Base-by-base conservation (phyloP, 257 asterid genomes). In the Echites panduratus region DNA sequence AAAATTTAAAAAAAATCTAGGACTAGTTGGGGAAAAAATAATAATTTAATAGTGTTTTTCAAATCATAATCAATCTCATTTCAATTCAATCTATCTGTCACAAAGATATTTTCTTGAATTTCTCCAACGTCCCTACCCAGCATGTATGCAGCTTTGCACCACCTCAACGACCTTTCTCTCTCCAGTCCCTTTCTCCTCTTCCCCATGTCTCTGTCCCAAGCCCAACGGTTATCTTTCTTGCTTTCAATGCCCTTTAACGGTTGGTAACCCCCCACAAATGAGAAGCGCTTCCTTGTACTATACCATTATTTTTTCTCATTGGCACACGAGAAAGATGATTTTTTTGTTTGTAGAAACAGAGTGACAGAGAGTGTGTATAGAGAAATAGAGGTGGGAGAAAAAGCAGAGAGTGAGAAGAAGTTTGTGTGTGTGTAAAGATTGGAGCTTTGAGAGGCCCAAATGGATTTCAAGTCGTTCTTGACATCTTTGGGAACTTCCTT, bases 401-500 rank as follows among this genome's bases (percentile, higher is more conserved):
- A 32, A 63, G 63, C 1, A 71, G 57, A 56, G 50, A 45, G 56
- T 9, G 70, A 27, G 4, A 5, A 44, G 17, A 32, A 32, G 38
- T 32, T 32, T 32, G 1, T 32, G 16, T 48, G 64, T 41, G 67
- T 9, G 53, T 32, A 48, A 32, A 50, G 61, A 24, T 58, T 24
- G 54, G 68, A 35, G 67, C 12, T 79, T 50, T 74, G 77, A 72
- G 68, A n/a, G 56, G 68, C 41, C 41, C 54, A 75, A 64, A 92
- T 92, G 98, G 96, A 93, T 79, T 93, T 93, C 80, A 65, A 79
- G 24, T 87, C 98, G 75, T 90, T 93, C 77, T 66, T 93, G 86
- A 93, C 98, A 83, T 93, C 98, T 4, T 67, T 93, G 48, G 91
- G 82, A 76, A 93, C 98, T 75, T 93, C 97, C 53, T 93, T 88